Evolutionary conservation across 2,329 filamentous ascomycete genomes (phyloP).

Genomic region (Arthrobotrys entomopaga): DNA sequence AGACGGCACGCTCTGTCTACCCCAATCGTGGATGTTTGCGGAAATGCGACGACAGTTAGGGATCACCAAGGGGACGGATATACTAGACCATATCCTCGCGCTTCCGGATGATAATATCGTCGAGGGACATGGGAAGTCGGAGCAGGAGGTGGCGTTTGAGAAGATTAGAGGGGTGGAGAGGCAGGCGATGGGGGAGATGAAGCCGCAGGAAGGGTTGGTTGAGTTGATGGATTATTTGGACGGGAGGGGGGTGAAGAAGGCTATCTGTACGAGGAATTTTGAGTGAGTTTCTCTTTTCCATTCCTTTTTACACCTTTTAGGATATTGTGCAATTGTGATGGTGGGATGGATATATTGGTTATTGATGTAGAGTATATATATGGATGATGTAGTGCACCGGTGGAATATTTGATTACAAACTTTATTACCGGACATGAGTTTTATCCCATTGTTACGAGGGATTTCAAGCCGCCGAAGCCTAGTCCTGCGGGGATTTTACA

Average conservation of each 20-base stretch:
- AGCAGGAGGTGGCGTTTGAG: constrained; percentile 74
- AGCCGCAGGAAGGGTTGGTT: constrained; percentile 81
- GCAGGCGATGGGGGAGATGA: constrained; percentile 79
- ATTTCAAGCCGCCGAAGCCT: constrained; percentile 85
- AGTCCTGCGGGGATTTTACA: constrained; percentile 87
- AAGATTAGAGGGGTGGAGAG: constrained; percentile 83
- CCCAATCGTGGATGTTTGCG: constrained; percentile 94
- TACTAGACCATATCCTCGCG: constrained; percentile 84
- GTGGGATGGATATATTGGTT: neutral
- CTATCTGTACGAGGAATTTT: constrained; percentile 88
- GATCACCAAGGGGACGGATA: constrained; percentile 79
- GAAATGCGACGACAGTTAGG: constrained; percentile 81
- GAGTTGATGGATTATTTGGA: constrained; percentile 86
- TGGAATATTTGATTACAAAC: constrained; percentile 76
- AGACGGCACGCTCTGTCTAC: constrained; percentile 84
- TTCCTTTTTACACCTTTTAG: neutral
- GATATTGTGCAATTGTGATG: neutral
- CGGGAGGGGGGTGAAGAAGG: constrained; percentile 71
- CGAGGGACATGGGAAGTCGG: constrained; percentile 57
- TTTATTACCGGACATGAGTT: constrained; percentile 78
- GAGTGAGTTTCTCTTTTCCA: constrained; percentile 66
- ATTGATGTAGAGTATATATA: neutral
- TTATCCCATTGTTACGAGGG: constrained; percentile 82
- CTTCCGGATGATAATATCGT: constrained; percentile 68
- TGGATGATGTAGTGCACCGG: constrained; percentile 67